A percentile compares a stretch with the other conserved stretches of the same genome.
Conservation (phyloP, 2,329 filamentous ascomycete genomes). For the Cladorrhinum sp. region DNA sequence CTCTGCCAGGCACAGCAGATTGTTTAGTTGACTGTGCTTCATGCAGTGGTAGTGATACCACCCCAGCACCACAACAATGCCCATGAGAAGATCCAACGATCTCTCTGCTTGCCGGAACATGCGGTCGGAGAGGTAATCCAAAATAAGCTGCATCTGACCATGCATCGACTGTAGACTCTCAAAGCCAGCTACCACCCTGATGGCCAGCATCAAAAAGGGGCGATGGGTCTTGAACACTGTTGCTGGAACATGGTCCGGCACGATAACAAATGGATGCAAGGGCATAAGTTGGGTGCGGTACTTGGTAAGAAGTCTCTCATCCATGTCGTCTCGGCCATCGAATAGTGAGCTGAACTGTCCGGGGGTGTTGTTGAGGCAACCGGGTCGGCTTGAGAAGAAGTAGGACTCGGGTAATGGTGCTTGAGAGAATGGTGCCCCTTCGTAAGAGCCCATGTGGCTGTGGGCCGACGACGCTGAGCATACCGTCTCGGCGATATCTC, state of each 20-base stretch:
- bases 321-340: constrained; percentile 38
- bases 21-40: constrained; percentile 51
- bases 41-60: constrained; percentile 56
- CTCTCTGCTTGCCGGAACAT: constrained; percentile 49
- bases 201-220: constrained; percentile 49
- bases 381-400: not conserved
- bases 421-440: not conserved
- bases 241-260: constrained; percentile 38
- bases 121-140: constrained; percentile 45
- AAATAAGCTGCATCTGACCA: constrained; percentile 48
- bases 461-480: constrained; percentile 8
- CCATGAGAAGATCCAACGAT: constrained; percentile 49
- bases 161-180: constrained; percentile 46
- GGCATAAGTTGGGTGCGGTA: constrained; percentile 44
- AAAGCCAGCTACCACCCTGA: constrained; percentile 50
- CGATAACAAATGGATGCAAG: constrained; percentile 46
- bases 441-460: constrained; percentile 3
- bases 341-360: not conserved
- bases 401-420: not conserved
- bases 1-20: constrained; percentile 47
- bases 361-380: not conserved
- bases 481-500: not conserved
- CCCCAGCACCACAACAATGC: constrained; percentile 47
- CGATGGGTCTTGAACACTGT: constrained; percentile 37
- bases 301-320: constrained; percentile 44